Evolutionary conservation across 2,329 filamentous ascomycete species (phyloP), one percentile per base, ranked within the genome.

Genomic region (Conoideocrella luteorostrata): DNA sequence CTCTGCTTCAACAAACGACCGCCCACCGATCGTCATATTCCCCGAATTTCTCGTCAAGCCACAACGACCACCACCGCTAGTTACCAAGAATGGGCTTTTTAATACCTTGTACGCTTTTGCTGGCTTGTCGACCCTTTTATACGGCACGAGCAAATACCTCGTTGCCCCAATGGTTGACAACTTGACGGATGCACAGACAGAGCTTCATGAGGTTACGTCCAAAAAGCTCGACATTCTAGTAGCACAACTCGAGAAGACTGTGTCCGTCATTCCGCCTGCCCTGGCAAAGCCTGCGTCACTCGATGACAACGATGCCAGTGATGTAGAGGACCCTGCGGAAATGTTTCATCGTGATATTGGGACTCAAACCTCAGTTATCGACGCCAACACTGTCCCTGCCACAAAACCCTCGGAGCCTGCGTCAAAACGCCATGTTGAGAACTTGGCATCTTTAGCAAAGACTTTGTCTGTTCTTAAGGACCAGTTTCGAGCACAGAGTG

Each of bases 341-440:
- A 76, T 90, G 49, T 93, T 88, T 64, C 86, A 90, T 61, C 79
- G 86, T 36, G 87, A 93, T 57, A 76, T 88, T 47, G 86, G 85
- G 50, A 86, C 86, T 1, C 87, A 93, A 62, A 93, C 87, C 0
- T 81, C 79, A 18, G 54, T 56, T 36, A 53, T 59, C 41, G 30
- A 46, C 11, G 21, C 11, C 21, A 7, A 22, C 24, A 41, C 51
- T 2, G 47, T 48, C 12, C 47, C 53, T 7, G 42, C 51, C 17
- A 37, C 41, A 22, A 42, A 45, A 2, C 29, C 37, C 17, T 33
- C 24, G 2, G 54, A 66, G 54, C 49, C 62, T 39, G 33, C 57
- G 43, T 34, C 60, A 12, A 64, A 65, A 50, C 53, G 52, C 26
- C 72, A 78, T 40, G 60, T 64, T 7, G 59, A 62, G 12, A 65